Evolutionary conservation across 2,329 filamentous ascomycete species (phyloP), one percentile per base, ranked within the genome.

Genomic region (Macroventuria anomochaeta): DNA sequence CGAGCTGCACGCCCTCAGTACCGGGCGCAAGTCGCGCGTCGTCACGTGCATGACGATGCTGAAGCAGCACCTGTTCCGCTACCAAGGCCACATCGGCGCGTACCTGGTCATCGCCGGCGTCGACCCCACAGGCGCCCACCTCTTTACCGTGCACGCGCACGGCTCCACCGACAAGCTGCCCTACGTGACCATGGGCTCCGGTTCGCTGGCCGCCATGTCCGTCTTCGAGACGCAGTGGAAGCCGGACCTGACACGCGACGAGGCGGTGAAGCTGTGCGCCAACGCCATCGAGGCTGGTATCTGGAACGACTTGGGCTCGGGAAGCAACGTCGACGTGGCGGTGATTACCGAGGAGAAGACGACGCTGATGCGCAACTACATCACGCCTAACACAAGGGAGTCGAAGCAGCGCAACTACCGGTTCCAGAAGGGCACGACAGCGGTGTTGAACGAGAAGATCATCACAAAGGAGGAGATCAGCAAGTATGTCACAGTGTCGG

Each of bases 41-140:
- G 93, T 97, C 65, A 99, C 95, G 59, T 96, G 93, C 83, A 99
- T 99, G 95, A 99, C 95, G 44, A 88, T 99, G 83, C 88, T 99
- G 63, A 99, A 99, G 84, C 95, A 99, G 81, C 95, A 99, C 77
- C 90, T 99, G 59, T 99, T 99, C 89, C 88, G 90, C 69, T 91
- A 99, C 83, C 95, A 99, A 77, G 95, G 95, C 66, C 85, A 99
- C 81, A 96, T 99, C 67, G 95, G 96, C 67, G 95, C 95, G 61
- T 99, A 99, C 79, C 88, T 99, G 53, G 95, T 99, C 64, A 91
- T 99, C 53, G 95, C 95, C 31, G 95, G 95, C 63, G 93, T 96
- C 72, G 95, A 99, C 75, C 93, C 96, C 28, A 99, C 95, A 0
- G 95, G 95, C 69, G 87, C 89, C 38, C 92, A 96, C 70, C 88